Evolutionary conservation across 495 filamentous ascomycete species (phyloP).

Genomic region (Penicillium turbatum): DNA sequence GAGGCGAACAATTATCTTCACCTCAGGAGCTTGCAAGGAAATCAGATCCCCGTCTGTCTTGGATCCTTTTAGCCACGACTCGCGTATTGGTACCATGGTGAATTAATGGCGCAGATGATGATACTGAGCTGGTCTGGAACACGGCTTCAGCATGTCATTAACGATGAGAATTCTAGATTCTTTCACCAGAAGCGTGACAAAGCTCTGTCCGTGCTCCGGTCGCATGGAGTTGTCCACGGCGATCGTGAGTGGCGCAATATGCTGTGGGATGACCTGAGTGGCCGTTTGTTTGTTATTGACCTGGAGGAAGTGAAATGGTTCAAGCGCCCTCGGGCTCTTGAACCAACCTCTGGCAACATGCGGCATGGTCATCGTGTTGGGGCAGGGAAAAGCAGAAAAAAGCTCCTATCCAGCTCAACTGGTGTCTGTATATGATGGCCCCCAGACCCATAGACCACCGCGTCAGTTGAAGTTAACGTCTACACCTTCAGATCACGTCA

Average conservation of each 20-base stretch:
- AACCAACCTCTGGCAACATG: neutral
- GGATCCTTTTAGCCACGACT: slow-evolving; percentile 23
- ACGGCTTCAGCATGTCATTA: neutral
- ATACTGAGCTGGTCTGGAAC: neutral
- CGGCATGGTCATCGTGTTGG: neutral
- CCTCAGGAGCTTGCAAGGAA: slow-evolving; percentile 31
- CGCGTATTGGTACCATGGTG: slow-evolving; percentile 1
- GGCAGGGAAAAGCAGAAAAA: neutral
- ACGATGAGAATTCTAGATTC: neutral
- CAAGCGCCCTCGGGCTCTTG: neutral
- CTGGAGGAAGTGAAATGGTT: neutral
- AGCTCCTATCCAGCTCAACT: neutral
- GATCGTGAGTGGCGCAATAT: slow-evolving; percentile 2
- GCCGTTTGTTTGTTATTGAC: neutral
- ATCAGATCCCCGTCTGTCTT: slow-evolving; percentile 34
- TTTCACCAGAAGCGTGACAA: neutral
- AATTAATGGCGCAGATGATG: slow-evolving; percentile 1
- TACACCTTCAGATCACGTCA: neutral
- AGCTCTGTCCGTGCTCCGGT: neutral
- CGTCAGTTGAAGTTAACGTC: neutral
- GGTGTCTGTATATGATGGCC: neutral
- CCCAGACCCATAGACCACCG: neutral
- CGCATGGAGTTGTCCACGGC: neutral
- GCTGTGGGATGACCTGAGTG: neutral
- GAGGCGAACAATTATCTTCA: slow-evolving; percentile 26